phyloP scores from a whole-genome alignment of 306 rosid species.

The Rubus parviflorus region DNA sequence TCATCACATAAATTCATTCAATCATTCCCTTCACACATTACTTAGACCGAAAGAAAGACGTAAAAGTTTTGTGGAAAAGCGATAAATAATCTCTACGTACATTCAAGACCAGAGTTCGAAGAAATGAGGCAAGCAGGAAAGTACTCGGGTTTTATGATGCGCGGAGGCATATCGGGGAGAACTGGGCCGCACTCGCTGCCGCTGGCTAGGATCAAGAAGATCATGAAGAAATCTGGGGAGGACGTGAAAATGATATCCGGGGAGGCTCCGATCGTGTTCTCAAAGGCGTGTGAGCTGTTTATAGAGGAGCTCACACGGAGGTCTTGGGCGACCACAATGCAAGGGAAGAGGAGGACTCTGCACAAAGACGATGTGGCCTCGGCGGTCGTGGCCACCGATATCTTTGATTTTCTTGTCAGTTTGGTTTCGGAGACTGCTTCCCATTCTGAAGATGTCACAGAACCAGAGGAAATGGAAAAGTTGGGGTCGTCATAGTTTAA shows the following conservation, averaged over 20 bases:
- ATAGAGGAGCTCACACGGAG: conserved; percentile 59
- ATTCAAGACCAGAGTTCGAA: not conserved
- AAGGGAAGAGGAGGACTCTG: conserved; percentile 64
- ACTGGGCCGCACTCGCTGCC: conserved; percentile 65
- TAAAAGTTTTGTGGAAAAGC: not conserved
- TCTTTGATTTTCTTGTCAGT: conserved; percentile 61
- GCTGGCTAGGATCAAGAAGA: conserved; percentile 77
- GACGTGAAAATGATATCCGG: conserved; percentile 81
- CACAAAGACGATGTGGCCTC: conserved; percentile 69
- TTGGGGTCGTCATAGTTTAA: not conserved
- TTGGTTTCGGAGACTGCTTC: conserved; percentile 47
- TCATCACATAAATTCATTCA: not conserved
- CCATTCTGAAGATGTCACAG: not conserved
- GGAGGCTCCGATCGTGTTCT: conserved; percentile 64
- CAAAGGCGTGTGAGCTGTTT: conserved; percentile 79
- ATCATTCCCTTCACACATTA: not conserved
- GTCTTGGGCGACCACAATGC: conserved; percentile 62
- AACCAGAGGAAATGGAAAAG: not conserved
- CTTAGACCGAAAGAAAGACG: not conserved
- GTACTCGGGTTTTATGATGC: conserved; percentile 51
- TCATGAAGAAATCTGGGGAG: conserved; percentile 65
- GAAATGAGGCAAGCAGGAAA: conserved; percentile 73
- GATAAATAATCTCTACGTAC: not conserved
- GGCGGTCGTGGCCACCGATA: conserved; percentile 59
- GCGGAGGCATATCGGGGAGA: conserved; percentile 37